Evolutionary conservation across 2,329 filamentous ascomycete genomes (phyloP).

Genomic region (Didymella exigua): DNA sequence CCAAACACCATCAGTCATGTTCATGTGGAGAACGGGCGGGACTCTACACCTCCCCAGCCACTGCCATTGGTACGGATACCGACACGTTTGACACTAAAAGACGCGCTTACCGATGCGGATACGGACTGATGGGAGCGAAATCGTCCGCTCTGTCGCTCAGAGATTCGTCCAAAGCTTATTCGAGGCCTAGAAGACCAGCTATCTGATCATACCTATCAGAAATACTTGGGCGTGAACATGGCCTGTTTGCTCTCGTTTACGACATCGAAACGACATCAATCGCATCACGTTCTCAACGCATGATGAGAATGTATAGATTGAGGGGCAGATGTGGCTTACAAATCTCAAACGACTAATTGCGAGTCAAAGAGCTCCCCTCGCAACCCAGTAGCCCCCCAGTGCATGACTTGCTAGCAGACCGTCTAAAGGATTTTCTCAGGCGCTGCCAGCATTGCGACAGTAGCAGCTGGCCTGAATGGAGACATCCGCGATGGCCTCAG

Average conservation of each 20-base stretch:
- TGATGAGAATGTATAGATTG: neutral
- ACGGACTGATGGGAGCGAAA: conserved; percentile 9
- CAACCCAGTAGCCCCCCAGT: neutral
- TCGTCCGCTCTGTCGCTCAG: neutral
- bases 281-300: neutral
- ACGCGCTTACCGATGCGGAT: neutral
- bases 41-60: conserved; percentile 15
- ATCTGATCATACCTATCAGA: neutral
- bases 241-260: neutral
- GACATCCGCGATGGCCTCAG: conserved; percentile 65
- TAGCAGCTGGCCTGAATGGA: conserved; percentile 64
- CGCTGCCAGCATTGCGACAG: conserved; percentile 45
- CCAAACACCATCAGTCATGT: conserved; percentile 4
- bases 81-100: conserved; percentile 1
- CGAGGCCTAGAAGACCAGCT: neutral
- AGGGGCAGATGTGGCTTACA: neutral
- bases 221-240: neutral
- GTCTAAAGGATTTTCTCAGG: neutral
- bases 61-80: conserved; percentile 1
- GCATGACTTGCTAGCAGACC: neutral
- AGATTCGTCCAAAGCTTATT: conserved; percentile 6
- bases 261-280: neutral
- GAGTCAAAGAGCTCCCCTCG: neutral
- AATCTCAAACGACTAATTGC: conserved; percentile 1
- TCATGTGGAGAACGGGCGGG: conserved; percentile 15